These are phyloP conservation scores for Hibiscus mutabilis DNA, from an alignment of 345 rosid genomes.

Conservation along the genomic window DNA sequence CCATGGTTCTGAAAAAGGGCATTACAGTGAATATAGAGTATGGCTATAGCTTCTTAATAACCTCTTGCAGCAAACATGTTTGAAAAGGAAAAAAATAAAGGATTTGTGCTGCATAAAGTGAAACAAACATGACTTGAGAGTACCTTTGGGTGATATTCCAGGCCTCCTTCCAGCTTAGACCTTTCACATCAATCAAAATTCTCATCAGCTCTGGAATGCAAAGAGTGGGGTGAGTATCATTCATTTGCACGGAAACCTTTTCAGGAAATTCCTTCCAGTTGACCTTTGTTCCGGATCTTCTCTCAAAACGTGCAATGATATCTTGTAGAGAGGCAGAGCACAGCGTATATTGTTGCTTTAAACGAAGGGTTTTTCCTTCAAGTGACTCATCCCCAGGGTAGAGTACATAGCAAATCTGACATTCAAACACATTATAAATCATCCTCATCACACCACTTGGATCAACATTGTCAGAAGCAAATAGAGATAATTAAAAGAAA, in stretches of 20 bases:
- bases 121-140: neutral
- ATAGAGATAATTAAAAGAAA: neutral
- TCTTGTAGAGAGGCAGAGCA: conserved; percentile 86
- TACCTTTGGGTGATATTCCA: conserved; percentile 78
- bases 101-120: neutral
- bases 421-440: conserved; percentile 3
- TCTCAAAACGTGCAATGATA: conserved; percentile 65
- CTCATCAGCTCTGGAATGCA: conserved; percentile 80
- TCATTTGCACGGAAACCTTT: conserved; percentile 81
- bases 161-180: conserved; percentile 66
- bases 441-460: neutral
- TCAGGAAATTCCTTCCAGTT: conserved; percentile 74
- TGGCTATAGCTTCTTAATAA: neutral
- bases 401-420: conserved; percentile 61
- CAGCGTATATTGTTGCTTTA: conserved; percentile 78
- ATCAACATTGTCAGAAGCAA: neutral
- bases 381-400: conserved; percentile 79
- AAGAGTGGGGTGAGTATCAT: conserved; percentile 75
- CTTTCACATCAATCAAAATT: conserved; percentile 65
- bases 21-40: conserved; percentile 5
- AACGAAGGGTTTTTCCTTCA: conserved; percentile 71
- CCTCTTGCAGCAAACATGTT: neutral
- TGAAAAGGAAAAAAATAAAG: neutral
- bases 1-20: conserved; percentile 51
- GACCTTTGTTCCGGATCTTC: conserved; percentile 48